A percentile compares a stretch with the other conserved stretches of the same genome.
Conservation (phyloP, 2,329 filamentous ascomycete species). For the Colletotrichum trifolii region DNA sequence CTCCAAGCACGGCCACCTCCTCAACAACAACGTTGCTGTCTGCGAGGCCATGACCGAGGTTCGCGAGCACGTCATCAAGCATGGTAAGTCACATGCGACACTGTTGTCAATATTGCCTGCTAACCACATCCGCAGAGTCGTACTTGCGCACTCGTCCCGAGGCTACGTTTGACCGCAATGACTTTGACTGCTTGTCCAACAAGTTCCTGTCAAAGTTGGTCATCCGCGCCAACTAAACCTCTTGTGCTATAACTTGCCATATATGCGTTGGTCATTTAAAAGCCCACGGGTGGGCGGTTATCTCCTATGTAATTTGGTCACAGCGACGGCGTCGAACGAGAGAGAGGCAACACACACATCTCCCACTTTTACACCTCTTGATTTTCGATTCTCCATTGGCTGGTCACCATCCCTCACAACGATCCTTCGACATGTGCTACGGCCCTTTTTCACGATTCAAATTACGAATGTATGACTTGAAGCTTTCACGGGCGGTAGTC, state of each 20-base stretch:
- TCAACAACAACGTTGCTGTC: slow-evolving; percentile 91
- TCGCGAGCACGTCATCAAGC: slow-evolving; percentile 88
- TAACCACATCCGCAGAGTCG: slow-evolving; percentile 71
- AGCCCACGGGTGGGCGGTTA: slow-evolving; percentile 23
- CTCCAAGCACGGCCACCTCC: slow-evolving; percentile 86
- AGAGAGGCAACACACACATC: slow-evolving; percentile 27
- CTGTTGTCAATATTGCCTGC: slow-evolving; percentile 35
- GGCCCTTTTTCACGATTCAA: slow-evolving; percentile 38
- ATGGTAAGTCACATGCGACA: slow-evolving; percentile 72
- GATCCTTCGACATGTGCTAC: slow-evolving; percentile 38
- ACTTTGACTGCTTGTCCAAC: slow-evolving; percentile 96
- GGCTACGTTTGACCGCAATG: slow-evolving; percentile 86
- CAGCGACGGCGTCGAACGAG: slow-evolving; percentile 39
- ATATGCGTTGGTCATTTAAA: slow-evolving; percentile 27
- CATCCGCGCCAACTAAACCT: slow-evolving; percentile 84
- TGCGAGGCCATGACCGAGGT: slow-evolving; percentile 98
- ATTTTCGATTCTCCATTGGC: slow-evolving; percentile 35
- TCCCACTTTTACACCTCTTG: slow-evolving; percentile 17
- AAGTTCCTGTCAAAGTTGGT: slow-evolving; percentile 97
- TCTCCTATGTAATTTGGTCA: slow-evolving; percentile 38
- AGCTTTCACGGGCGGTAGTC: slow-evolving; percentile 29
- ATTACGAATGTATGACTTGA: slow-evolving; percentile 39
- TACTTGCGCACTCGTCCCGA: slow-evolving; percentile 85
- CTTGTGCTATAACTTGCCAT: slow-evolving; percentile 34
- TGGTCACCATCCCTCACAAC: slow-evolving; percentile 35